Base-by-base conservation (phyloP, 768 basidiomycete species). In the Lactifluus volemus region DNA sequence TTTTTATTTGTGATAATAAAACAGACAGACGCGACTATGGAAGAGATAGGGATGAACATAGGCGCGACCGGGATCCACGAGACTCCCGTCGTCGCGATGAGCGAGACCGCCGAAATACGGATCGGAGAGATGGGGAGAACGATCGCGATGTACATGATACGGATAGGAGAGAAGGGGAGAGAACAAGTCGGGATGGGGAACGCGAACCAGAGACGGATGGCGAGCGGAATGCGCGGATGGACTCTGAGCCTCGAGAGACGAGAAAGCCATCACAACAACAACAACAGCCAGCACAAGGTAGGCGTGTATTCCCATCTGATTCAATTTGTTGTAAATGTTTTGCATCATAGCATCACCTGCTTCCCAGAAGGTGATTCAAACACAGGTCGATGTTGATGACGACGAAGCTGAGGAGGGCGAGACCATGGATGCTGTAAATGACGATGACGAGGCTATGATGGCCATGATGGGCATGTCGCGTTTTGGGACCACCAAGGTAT, bases 401-500 rank as follows among this genome's bases (percentile, higher is more conserved):
- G 84, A 85, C 60, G 81, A 75, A 25, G 76, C 72, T 44, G 78
- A 80, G 67, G 80, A 77, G 45, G 78, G 75, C 39, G 77, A 79
- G 66, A 75, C 72, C 10, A 77, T 78, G 76, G 78, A 78, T 17
- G 77, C 74, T 32, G 81, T 79, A n/a, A 77, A 78, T 59, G 85
- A 83, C 14, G 89, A 88, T 44, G 88, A 89, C 25, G 81, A 82
- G 50, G 85, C 83, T 56, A 92, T 97, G 85, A 89, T 88, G 81
- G 83, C 86, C 41, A 80, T 84, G 78, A 96, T 98, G 91, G 95
- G 96, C 45, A 74, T 98, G 67, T 69, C 73, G 49, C 90, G 92
- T 10, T 98, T 98, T 70, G 92, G 89, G 10, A 79, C 84, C 0
- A 96, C 96, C 0, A 97, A 98, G 79, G 94, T 91, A 67, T 17